Percentiles rank a stretch among this genome's conserved stretches.
Evolutionary conservation across 1,139 yeast genomes (phyloP).

Genomic region (Lodderomyces orthopsilosis): DNA sequence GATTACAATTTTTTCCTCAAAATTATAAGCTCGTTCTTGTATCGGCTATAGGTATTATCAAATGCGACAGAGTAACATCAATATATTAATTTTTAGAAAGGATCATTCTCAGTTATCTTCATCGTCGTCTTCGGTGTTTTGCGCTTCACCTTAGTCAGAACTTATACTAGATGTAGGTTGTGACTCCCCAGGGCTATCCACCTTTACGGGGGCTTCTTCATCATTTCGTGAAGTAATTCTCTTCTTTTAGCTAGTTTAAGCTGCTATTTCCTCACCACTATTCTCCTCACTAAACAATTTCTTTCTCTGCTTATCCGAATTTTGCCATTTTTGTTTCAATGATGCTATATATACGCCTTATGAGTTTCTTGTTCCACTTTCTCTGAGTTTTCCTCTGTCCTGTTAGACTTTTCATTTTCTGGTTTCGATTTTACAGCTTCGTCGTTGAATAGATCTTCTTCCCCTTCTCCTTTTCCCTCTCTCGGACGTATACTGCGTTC

Average conservation of each 20-base stretch:
- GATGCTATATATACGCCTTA: constrained; percentile 65
- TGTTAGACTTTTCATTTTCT: constrained; percentile 10
- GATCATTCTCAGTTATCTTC: constrained; percentile 57
- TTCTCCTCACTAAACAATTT: constrained; percentile 43
- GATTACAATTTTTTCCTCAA: constrained; percentile 1
- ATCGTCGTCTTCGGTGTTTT: constrained; percentile 33
- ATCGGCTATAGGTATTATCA: too few species aligned
- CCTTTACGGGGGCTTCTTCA: constrained; percentile 37
- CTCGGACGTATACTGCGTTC: constrained; percentile 26
- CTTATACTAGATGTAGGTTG: neutral
- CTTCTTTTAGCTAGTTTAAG: constrained; percentile 37
- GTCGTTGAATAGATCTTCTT: constrained; percentile 12
- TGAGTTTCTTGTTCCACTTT: constrained; percentile 37
- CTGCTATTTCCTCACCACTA: constrained; percentile 20
- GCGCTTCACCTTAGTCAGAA: constrained; percentile 1
- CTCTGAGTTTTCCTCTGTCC: constrained; percentile 48
- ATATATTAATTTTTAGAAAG: too few species aligned
- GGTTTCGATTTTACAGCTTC: constrained; percentile 10
- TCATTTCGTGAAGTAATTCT: constrained; percentile 55
- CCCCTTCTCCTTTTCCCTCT: too few species aligned
- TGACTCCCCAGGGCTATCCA: neutral
- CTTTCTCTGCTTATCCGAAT: constrained; percentile 67
- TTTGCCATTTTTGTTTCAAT: constrained; percentile 53
- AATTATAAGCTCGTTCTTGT: neutral
- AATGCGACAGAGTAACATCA: too few species aligned